Evolutionary conservation across 2,329 filamentous ascomycete genomes (phyloP), one percentile per base, ranked within the genome.

Genomic region (Elsinoe arachidis): DNA sequence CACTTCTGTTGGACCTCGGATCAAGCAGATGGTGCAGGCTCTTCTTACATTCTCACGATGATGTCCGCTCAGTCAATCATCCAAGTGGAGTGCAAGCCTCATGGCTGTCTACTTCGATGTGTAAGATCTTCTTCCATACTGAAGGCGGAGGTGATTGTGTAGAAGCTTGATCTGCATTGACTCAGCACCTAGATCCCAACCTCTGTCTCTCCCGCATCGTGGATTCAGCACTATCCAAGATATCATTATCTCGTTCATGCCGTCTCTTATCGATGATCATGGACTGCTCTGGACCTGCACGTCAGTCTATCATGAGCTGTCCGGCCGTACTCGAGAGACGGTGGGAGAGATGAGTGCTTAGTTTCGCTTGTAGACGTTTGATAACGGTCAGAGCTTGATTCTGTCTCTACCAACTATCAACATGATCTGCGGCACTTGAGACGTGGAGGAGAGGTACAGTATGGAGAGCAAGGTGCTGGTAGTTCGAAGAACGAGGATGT

Each of bases 301-400:
- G 6, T 41, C 17, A 7, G 14, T 41, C 38, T 41, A 15, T 10
- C 38, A 41, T 41, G 38, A 30, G 26, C 26, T 30, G 26, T 14
- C 15, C n/a, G 17, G 26, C n/a, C 30, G 15, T 10, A 17, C 34
- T 30, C 15, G 17, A 14, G 26, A 17, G 46, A 51, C 49, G 19
- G n/a, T 35, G 12, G 2, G 30, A 34, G 15, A 26, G 34, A 37
- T n/a, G 49, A 53, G 14, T 2, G 21, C 9, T 17, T 39, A 23
- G 15, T 53, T 19, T 53, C 49, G 49, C 49, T 53, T 53, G 17
- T 11, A 12, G 34, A 21, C 49, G 34, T 53, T 30, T 53, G 15
- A n/a, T 10, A 53, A 21, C 49, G 49, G 37, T 26, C 26, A 26
- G 14, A 53, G 49, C 49, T 53, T 53, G 34, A 38, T 39, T 26